Evolutionary conservation across 2,329 filamentous ascomycete species (phyloP).

Genomic region (Chrysosporium queenslandicum): DNA sequence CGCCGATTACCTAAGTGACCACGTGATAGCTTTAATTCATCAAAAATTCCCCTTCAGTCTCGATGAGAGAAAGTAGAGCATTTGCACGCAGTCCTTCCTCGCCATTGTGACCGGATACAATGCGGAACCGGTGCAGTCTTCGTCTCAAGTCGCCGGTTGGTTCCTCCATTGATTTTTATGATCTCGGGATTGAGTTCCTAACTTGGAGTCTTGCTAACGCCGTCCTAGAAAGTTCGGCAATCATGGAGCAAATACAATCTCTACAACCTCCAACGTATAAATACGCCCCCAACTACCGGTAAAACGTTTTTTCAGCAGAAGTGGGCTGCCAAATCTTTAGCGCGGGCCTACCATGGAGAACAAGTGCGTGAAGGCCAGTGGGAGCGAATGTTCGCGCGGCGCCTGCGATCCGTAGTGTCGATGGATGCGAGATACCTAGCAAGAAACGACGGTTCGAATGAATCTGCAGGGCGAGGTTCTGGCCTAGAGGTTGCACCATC

Average conservation of each 20-base stretch:
- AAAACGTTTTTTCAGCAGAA: conserved; percentile 95
- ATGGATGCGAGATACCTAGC: conserved; percentile 78
- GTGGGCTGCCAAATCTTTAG: conserved; percentile 78
- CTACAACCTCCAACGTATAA: conserved; percentile 64
- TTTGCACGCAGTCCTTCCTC: background rate
- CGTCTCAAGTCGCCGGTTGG: conserved; percentile 32
- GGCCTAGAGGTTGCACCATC: conserved; percentile 43
- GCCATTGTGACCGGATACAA: conserved; percentile 23
- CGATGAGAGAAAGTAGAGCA: background rate
- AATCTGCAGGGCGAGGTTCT: conserved; percentile 73
- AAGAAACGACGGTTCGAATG: conserved; percentile 65
- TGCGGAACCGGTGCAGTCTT: conserved; percentile 39
- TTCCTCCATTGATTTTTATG: background rate
- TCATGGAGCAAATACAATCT: conserved; percentile 98
- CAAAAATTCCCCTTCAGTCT: background rate
- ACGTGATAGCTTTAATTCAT: background rate
- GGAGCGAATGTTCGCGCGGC: conserved; percentile 81
- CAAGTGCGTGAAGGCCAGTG: conserved; percentile 88
- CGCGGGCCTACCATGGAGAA: conserved; percentile 87
- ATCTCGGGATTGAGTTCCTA: background rate
- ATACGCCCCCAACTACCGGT: conserved; percentile 35
- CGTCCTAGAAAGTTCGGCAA: conserved; percentile 71
- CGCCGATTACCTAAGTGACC: too few relatives aligned
- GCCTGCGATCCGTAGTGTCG: conserved; percentile 69
- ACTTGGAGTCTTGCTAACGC: background rate